phyloP scores from a whole-genome alignment of 2,329 filamentous ascomycete species.

The Aspergillus fischeri region DNA sequence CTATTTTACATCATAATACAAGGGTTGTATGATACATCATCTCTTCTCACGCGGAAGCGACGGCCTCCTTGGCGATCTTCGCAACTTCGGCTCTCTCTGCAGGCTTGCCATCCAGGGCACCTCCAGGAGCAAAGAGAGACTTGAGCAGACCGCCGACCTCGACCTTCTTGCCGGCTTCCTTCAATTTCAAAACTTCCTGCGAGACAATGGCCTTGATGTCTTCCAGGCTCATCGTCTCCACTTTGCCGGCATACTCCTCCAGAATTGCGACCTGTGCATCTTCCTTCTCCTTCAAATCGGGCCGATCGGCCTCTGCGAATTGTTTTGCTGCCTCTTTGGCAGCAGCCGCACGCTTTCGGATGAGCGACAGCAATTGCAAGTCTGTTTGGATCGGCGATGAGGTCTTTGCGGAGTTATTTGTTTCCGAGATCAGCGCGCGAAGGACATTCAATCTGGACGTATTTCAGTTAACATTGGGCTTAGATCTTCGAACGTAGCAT shows the following conservation, averaged over 20 bases:
- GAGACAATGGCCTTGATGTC: constrained; percentile 38
- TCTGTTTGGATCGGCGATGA: constrained; percentile 44
- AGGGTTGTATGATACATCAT: constrained; percentile 15
- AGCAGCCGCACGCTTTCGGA: constrained; percentile 41
- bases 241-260: constrained; percentile 42
- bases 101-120: constrained; percentile 42
- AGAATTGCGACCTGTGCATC: constrained; percentile 41
- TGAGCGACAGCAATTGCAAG: constrained; percentile 43
- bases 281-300: constrained; percentile 45
- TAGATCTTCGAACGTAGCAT: background rate
- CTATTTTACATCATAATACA: constrained; percentile 18
- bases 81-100: constrained; percentile 41
- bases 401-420: constrained; percentile 47
- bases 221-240: constrained; percentile 39
- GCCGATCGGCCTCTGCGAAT: constrained; percentile 37
- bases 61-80: constrained; percentile 35
- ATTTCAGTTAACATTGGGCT: background rate
- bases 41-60: constrained; percentile 20
- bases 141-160: constrained; percentile 40
- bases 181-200: constrained; percentile 32
- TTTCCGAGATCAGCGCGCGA: constrained; percentile 47
- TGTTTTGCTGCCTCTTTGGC: constrained; percentile 39
- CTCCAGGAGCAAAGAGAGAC: constrained; percentile 38
- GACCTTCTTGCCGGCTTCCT: constrained; percentile 32
- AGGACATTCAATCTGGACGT: constrained; percentile 43